These are phyloP conservation scores for Beauveria brongniartii DNA, from an alignment of 2,329 filamentous ascomycete species.

Conservation along the genomic window DNA sequence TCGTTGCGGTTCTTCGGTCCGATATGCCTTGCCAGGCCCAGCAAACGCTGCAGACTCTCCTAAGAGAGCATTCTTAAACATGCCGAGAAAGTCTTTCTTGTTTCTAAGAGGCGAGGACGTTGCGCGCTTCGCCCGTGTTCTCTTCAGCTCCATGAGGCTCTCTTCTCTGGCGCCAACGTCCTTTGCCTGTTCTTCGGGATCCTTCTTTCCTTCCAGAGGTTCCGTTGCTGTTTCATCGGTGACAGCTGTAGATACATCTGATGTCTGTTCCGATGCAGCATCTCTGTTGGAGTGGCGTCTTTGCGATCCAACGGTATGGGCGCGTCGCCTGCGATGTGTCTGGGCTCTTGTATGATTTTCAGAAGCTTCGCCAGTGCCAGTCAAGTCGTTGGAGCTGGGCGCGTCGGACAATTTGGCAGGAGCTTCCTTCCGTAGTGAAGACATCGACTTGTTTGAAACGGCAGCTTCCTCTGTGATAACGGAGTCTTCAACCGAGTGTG, in stretches of 20 bases:
- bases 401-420: background rate
- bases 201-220: background rate
- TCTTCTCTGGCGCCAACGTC: slow-evolving; percentile 3
- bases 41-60: slow-evolving; percentile 48
- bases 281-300: background rate
- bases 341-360: background rate
- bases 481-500: background rate
- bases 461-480: background rate
- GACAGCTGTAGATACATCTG: background rate
- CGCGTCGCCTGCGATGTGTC: background rate
- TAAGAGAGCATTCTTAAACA: slow-evolving; percentile 53
- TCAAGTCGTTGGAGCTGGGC: background rate
- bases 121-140: slow-evolving; percentile 47
- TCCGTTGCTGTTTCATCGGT: slow-evolving; percentile 8
- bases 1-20: slow-evolving; percentile 36
- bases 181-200: slow-evolving; percentile 19
- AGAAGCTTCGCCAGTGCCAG: background rate
- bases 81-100: slow-evolving; percentile 49
- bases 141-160: slow-evolving; percentile 37
- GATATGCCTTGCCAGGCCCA: slow-evolving; percentile 38
- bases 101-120: slow-evolving; percentile 40
- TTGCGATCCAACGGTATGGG: background rate
- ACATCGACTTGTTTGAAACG: background rate
- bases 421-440: background rate
- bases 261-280: background rate